These are phyloP conservation scores for Fonsecaea multimorphosa DNA, from an alignment of 2,329 filamentous ascomycete species.

Conservation along the genomic window DNA sequence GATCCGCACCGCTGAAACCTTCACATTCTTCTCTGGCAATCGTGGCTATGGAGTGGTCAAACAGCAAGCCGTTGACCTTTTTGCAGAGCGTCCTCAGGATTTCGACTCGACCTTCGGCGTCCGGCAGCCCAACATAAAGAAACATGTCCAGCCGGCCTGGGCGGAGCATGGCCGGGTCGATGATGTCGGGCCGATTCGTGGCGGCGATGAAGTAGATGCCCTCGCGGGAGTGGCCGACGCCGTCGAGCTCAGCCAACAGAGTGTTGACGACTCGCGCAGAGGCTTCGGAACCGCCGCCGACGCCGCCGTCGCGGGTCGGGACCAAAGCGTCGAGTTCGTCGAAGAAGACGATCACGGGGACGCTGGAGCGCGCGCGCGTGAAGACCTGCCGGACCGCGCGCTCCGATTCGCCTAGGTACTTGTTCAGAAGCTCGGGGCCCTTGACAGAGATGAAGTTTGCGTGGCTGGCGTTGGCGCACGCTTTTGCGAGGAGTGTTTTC, in stretches of 20 bases:
- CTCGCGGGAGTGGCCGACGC: conserved; percentile 72
- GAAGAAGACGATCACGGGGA: conserved; percentile 96
- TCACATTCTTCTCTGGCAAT: conserved; percentile 75
- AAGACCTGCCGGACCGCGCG: conserved; percentile 92
- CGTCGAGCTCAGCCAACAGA: conserved; percentile 91
- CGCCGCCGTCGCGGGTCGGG: conserved; percentile 76
- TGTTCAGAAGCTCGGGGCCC: conserved; percentile 93
- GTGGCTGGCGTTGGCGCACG: conserved; percentile 91
- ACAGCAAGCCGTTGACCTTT: conserved; percentile 57
- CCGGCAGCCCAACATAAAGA: conserved; percentile 88
- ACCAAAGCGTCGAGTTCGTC: conserved; percentile 95
- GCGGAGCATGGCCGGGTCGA: conserved; percentile 91
- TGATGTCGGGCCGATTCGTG: conserved; percentile 94
- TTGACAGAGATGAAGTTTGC: conserved; percentile 99
- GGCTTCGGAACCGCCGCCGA: conserved; percentile 77
- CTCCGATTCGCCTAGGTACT: conserved; percentile 96
- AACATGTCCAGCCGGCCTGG: conserved; percentile 86
- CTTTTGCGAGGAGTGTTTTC: conserved; percentile 94
- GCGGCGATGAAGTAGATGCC: conserved; percentile 95
- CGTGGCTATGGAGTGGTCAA: conserved; percentile 61
- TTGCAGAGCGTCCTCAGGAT: conserved; percentile 74
- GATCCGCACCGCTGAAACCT: conserved; percentile 76
- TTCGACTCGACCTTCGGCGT: conserved; percentile 77
- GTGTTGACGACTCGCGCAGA: conserved; percentile 92
- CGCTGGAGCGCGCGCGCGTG: conserved; percentile 79